phyloP scores from a whole-genome alignment of 1,139 yeast species.

The Saccharomyces uvarum region DNA sequence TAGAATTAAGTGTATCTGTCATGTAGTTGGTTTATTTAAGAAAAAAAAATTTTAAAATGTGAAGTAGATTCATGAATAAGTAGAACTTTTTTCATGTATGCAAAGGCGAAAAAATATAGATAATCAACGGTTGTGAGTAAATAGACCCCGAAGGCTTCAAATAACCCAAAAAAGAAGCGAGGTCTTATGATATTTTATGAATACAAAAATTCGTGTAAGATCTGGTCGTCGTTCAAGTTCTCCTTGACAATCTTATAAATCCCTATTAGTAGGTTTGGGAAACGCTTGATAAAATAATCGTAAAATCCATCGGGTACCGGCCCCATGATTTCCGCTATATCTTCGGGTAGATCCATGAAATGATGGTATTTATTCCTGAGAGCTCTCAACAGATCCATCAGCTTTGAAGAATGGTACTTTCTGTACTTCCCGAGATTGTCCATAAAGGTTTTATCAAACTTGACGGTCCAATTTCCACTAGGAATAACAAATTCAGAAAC shows the following conservation, averaged over 20 bases:
- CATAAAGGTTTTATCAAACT: conserved; percentile 62
- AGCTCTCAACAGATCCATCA: conserved; percentile 83
- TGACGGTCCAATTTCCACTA: conserved; percentile 68
- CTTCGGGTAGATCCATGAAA: conserved; percentile 75
- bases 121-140: neutral
- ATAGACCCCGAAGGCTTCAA: too few species aligned
- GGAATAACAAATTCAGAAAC: conserved; percentile 48
- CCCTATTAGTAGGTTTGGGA: conserved; percentile 73
- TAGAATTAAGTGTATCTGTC: conserved; percentile 1
- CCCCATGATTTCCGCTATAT: conserved; percentile 55
- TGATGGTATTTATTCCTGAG: conserved; percentile 89
- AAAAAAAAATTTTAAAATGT: neutral
- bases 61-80: neutral
- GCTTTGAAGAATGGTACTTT: conserved; percentile 68
- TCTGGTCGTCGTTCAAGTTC: conserved; percentile 53
- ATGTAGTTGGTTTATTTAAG: neutral
- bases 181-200: neutral
- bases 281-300: conserved; percentile 59
- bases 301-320: conserved; percentile 82
- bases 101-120: neutral
- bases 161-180: neutral
- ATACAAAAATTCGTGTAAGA: conserved; percentile 47
- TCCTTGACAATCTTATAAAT: conserved; percentile 58
- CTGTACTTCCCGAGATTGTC: conserved; percentile 85
- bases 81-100: neutral